Evolutionary conservation across 2,329 filamentous ascomycete species (phyloP), one percentile per base, ranked within the genome.

Genomic region (Alternaria dauci): DNA sequence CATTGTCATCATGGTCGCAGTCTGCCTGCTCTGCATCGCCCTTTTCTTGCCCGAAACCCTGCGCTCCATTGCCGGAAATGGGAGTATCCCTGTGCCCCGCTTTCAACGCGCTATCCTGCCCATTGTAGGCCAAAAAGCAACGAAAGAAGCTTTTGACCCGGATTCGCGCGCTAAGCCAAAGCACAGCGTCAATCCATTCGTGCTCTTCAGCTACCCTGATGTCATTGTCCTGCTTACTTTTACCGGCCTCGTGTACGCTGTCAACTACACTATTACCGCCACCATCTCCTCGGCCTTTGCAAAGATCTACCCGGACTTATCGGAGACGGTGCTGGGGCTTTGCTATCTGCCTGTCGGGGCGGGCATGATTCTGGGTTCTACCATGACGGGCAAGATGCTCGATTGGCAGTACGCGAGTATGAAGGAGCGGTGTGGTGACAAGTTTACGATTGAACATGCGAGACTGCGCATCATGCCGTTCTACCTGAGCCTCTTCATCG

Each of bases 261-360:
- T 73, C 20, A 71, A 73, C 55, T 75, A 75, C 61, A 75, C 71
- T 36, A 73, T 74, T 50, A 75, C 72, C 2, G 72, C 71, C 9
- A 73, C 71, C 9, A 74, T 75, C 14, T 74, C 71, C 2, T 71
- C 71, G 1, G 38, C 71, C 1, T 75, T 74, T 28, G 56, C 71
- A 0, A 62, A 55, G 18, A 68, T 73, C 18, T 73, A 75, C 36
- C 71, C 68, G 0, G 8, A 64, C 1, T 59, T 75, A 5, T 73
- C 71, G 1, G 61, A 73, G 39, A 71, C 71, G 5, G 69, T 66
- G 1, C 61, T 72, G 1, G 72, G 72, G 2, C 60, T 75, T 0
- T 74, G 82, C 0, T 87, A 86, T 59, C 81, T 88, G 2, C 83
- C 84, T 23, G 86, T 86, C 25, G 86, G 86, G 0, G 80, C 81